A percentile compares a stretch with the other conserved stretches of the same genome.
Evolutionary conservation across 176 grass and related monocot species (phyloP).

Genomic region (Oryza longistaminata): DNA sequence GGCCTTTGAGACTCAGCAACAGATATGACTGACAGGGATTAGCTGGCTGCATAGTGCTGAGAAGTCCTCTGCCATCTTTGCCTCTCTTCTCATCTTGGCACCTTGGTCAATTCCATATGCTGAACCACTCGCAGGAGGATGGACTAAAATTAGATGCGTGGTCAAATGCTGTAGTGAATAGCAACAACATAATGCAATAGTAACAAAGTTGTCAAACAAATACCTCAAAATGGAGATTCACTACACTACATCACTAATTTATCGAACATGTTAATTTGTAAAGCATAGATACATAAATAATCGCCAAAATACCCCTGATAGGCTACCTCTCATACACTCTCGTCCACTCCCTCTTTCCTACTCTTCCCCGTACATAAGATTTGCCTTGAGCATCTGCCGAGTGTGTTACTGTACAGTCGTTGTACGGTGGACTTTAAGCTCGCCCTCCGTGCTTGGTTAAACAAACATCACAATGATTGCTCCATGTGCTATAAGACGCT

Average conservation of each 20-base stretch:
- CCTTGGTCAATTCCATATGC: constrained; percentile 19
- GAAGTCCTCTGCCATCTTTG: constrained; percentile 52
- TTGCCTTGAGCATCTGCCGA: not conserved
- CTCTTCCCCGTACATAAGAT: too few species aligned
- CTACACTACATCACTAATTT: not conserved
- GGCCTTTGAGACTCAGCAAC: constrained; percentile 46
- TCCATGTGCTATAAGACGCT: not conserved
- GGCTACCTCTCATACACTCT: too few species aligned
- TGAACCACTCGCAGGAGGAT: not conserved
- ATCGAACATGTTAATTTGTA: not conserved
- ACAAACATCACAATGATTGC: not conserved
- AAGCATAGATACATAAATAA: not conserved
- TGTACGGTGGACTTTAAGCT: constrained; percentile 8
- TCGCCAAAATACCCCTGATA: too few species aligned
- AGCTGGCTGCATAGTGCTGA: constrained; percentile 31
- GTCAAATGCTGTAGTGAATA: not conserved
- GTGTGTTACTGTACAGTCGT: constrained; percentile 7
- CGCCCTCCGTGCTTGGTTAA: not conserved
- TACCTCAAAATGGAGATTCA: not conserved
- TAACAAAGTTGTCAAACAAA: not conserved
- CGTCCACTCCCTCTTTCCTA: too few species aligned
- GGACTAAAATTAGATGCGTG: not conserved
- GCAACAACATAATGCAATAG: not conserved
- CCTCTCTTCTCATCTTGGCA: constrained; percentile 57
- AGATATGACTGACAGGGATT: constrained; percentile 55